Base-by-base conservation (phyloP, 2,329 filamentous ascomycete genomes). In the Bimuria novae-zelandiae region DNA sequence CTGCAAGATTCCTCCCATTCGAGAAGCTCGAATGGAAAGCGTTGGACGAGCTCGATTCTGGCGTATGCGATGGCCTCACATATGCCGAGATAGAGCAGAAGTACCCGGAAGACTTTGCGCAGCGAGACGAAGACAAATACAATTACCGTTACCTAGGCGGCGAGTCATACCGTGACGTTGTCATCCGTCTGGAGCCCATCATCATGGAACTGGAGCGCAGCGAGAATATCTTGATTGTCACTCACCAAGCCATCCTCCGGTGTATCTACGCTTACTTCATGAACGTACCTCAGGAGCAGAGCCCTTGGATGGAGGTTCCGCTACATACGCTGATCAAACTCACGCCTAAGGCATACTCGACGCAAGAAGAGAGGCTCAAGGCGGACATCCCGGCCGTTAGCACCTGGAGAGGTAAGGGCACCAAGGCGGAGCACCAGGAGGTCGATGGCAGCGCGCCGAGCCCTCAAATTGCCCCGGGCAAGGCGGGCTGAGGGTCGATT, bases 201-300 rank as follows among this genome's bases (percentile, higher is more conserved):
- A 99, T 99, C 77, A 99, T 99, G 94, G 94, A 99, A 74, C 82
- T 99, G 47, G 94, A 99, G 76, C 86, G 94, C 57, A 91, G 88
- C 63, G 94, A 97, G 75, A 95, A 99, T 70, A 96, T 99, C 62
- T 85, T 99, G 55, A 97, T 99, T 64, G 92, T 99, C 56, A 97
- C 94, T 3, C 94, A 99, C 73, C 94, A 99, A 77, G 94, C 94
- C 12, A 93, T 99, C 29, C 81, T 99, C 57, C 86, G 94, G 54
- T 99, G 94, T 79, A 96, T 99, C 67, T 99, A 97, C 71, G 91
- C 94, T 25, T 99, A 99, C 76, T 99, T 97, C 75, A 96, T 97
- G 89, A 96, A 97, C 68, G 91, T 94, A 67, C 88, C 91, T 49
- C 94, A 97, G 75, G 87, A 92, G 64, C 85, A 90, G 76, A 94